Base-by-base conservation (phyloP, 2,329 filamentous ascomycete genomes). In the Fonsecaea pedrosoi region DNA sequence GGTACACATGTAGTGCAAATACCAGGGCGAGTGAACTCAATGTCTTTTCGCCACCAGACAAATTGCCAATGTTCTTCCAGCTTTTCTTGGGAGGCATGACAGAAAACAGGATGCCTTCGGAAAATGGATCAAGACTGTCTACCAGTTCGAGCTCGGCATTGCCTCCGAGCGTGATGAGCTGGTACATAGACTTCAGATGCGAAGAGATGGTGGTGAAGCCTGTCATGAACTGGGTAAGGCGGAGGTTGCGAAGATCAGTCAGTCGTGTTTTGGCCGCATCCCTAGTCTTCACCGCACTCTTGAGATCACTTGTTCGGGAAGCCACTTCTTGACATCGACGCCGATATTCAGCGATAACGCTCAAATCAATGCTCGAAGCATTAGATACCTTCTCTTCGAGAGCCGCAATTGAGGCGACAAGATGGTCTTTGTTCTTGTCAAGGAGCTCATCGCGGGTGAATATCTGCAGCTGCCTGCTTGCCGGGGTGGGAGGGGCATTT, bases 21-120 rank as follows among this genome's bases (percentile, higher is more conserved):
- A 99, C 95, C 65, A 99, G 82, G 25, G 95, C 95, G 79, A 99
- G 81, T 79, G 90, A 94, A 72, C 91, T 95, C 69, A 99, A 82
- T 42, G 95, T 99, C 87, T 99, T 99, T 82, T 99, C 95, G 70
- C 95, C 95, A 83, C 95, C 95, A 37, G 90, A 94, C 73, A 99
- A 78, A 78, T 99, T 98, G 76, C 91, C 90, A 76, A 99, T 99
- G 77, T 98, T 99, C 86, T 97, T 99, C 96, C 96, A 99, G 76
- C 91, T 95, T 86, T 99, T 99, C 87, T 99, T 99, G 12, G 95
- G 95, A 59, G 95, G 96, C 95, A 99, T 99, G 72, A 99, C 96
- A 64, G 90, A 94, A 83, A 99, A 99, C 56, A 97, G 78, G 69
- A 99, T 98, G 32, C 95, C 95, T 79, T 99, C 95, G 6, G 91